Base-by-base conservation (phyloP, 2,329 filamentous ascomycete genomes). In the Arthroderma sp. region DNA sequence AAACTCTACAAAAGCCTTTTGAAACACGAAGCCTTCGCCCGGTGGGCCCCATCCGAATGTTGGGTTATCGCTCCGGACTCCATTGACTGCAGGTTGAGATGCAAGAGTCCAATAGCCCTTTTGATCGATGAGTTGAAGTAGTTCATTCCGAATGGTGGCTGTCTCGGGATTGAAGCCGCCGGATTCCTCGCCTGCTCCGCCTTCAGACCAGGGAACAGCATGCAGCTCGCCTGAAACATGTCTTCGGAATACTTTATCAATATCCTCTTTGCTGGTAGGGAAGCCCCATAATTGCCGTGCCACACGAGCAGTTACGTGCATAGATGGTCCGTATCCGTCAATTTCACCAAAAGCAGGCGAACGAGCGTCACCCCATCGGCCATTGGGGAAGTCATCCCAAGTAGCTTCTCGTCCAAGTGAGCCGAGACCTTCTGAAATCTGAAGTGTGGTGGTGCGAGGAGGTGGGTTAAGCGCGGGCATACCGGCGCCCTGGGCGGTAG, bases 361-460 rank as follows among this genome's bases (percentile, higher is more conserved):
- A 43, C 89, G 78, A 4, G 88, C 85, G 57, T 95, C 89, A 59
- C 89, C 89, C 80, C 89, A 96, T 45, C 89, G 78, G 29, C 89
- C 91, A 68, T 96, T 96, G 50, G 89, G 89, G 63, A 87, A 98
- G 56, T 98, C 91, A 57, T 98, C 91, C 91, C 91, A 98, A 0
- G 91, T 98, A 31, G 91, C 91, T 70, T 96, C 89, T 41, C 91
- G 77, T 7, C 89, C 91, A 5, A 95, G 71, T 3, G 83, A 75
- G 27, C 89, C 91, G 57, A 94, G 83, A 4, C 91, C 89, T 66
- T 96, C 89, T 0, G 88, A 94, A 47, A 95, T 95, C 29, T 88
- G 86, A 6, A 96, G 74, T 1, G 86, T 91, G 61, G 88, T 89
- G 46, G 82, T 81, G 43, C 88, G 77, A 15, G 78, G 80, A 60